Conservation (phyloP, 805 yeast species). For the Schwanniomyces pseudopolymorphus region DNA sequence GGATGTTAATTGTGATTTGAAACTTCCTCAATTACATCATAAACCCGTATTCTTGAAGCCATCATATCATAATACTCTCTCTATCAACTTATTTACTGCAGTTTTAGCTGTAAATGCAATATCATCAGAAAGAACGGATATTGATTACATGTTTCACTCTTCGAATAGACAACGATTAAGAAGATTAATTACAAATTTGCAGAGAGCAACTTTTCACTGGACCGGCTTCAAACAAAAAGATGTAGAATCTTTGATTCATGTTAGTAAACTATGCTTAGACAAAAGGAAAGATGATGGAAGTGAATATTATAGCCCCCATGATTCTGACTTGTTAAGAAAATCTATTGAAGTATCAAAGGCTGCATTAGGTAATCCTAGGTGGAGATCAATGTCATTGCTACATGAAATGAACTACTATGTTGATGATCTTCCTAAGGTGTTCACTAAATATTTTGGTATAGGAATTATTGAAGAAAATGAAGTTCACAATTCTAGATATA, state of each 20-base stretch:
- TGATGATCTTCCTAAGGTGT: conserved; percentile 41
- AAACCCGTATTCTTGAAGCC: conserved; percentile 60
- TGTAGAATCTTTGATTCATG: conserved; percentile 49
- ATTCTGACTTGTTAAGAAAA: conserved; percentile 39
- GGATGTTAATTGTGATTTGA: conserved; percentile 56
- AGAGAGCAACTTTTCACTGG: conserved; percentile 72
- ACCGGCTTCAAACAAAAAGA: conserved; percentile 66
- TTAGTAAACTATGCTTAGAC: conserved; percentile 47
- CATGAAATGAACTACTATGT: conserved; percentile 69
- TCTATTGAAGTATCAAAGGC: conserved; percentile 46
- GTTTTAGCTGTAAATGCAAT: conserved; percentile 73
- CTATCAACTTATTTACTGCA: conserved; percentile 63
- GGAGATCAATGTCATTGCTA: conserved; percentile 56
- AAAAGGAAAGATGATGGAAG: conserved; percentile 25
- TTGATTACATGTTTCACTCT: conserved; percentile 72
- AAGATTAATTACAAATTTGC: conserved; percentile 58
- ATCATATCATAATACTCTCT: conserved; percentile 58
- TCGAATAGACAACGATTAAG: conserved; percentile 53
- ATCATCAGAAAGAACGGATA: conserved; percentile 64
- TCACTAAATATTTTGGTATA: conserved; percentile 43
- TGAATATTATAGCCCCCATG: conserved; percentile 32
- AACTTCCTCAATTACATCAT: conserved; percentile 59
- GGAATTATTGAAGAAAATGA: conserved; percentile 28
- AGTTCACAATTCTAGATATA: conserved; percentile 14
- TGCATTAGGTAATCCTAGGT: conserved; percentile 52